Base-by-base conservation (phyloP, 2,329 filamentous ascomycete species). In the Talaromyces sp. region DNA sequence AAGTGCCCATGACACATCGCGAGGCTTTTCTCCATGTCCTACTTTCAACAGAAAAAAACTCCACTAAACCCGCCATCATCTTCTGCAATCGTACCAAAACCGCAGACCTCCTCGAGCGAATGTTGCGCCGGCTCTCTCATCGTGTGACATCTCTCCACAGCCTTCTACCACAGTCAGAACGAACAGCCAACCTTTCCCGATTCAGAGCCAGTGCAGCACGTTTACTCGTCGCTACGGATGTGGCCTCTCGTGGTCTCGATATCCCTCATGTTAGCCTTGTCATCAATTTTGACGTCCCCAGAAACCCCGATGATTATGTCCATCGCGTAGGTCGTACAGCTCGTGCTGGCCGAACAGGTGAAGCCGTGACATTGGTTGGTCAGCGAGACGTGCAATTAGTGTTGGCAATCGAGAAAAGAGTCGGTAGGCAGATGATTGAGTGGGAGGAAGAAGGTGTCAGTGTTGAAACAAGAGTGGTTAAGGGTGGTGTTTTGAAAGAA, bases 291-390 rank as follows among this genome's bases (percentile, higher is more conserved):
- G 95, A 99, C 75, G 87, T 99, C 0, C 95, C 95, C 0, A 88
- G 94, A n/a, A 92, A 97, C 74, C 92, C 94, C 3, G 93, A 97
- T 76, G 94, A 97, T 78, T 99, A 99, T 77, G 95, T 99, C 69
- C 95, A 99, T 81, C 88, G 95, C 13, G 94, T 97, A 60, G 95
- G 95, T 76, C 90, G 95, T 79, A 99, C 95, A 13, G 95, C 95
- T 3, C 89, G 95, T 85, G 95, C 95, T 0, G 95, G 95, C 0
- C 86, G 93, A 52, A 84, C 83, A 62, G 95, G 95, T 72, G 89
- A 93, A 69, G 88, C 90, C 5, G 87, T 97, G 16, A 96, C 92
- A 2, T 87, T 99, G 71, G 90, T 99, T 2, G 94, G 95, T 2
- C 94, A 98, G 82, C 85, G 94, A 65, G 95, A 99, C 77, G 93